Evolutionary conservation across 108 stramenopile species (phyloP).

Genomic region (Nannochloropsis salina): DNA sequence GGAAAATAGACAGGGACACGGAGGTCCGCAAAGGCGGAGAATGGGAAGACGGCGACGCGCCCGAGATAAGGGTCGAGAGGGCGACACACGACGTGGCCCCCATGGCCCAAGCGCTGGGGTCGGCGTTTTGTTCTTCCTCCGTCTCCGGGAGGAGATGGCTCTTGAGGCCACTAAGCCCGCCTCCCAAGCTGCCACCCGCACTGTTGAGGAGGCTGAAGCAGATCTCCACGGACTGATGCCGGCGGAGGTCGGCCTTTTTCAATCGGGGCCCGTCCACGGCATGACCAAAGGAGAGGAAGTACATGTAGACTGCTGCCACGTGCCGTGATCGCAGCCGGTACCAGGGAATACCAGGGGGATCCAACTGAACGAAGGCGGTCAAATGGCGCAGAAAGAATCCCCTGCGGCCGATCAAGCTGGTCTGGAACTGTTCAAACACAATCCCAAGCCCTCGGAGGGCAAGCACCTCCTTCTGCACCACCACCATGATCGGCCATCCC

Average conservation of each 20-base stretch:
- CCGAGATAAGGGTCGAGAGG: background rate
- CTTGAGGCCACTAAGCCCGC: background rate
- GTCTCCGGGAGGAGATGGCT: background rate
- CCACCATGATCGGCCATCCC: conserved; percentile 2
- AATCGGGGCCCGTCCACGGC: background rate
- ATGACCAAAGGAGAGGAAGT: conserved; percentile 15
- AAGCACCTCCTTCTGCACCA: conserved; percentile 11
- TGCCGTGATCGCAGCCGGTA: conserved; percentile 1
- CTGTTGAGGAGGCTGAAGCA: background rate
- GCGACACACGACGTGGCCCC: background rate
- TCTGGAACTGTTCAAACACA: conserved; percentile 15
- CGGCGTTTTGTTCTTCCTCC: background rate
- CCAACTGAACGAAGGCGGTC: background rate
- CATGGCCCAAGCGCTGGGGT: background rate
- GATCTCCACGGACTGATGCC: conserved; percentile 14
- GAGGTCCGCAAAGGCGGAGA: background rate
- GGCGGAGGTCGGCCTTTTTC: background rate
- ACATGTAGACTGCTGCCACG: conserved; percentile 3
- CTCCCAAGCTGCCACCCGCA: background rate
- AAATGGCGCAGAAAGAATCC: background rate
- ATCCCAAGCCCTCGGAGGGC: background rate
- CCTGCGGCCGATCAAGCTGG: background rate
- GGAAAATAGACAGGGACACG: background rate
- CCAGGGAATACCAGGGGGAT: background rate
- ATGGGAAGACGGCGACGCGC: background rate